Conservation (phyloP, 2,329 filamentous ascomycete genomes). For the Xylariaceae sp. region DNA sequence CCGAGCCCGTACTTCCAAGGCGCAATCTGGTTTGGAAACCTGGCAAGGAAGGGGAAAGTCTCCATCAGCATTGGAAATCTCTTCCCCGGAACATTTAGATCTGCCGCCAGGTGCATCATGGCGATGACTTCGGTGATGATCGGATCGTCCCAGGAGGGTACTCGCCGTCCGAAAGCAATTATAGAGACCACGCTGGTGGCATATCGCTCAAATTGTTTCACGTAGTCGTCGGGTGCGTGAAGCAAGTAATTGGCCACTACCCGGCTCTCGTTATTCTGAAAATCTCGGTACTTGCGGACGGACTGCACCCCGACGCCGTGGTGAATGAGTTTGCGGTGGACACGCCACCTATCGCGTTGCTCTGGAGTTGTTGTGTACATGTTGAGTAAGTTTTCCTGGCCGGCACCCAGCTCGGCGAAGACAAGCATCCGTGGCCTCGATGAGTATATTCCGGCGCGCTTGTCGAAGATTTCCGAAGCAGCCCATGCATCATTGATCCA, state of each 20-base stretch:
- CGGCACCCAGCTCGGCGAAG: conserved; percentile 43
- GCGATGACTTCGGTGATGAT: conserved; percentile 58
- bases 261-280: conserved; percentile 57
- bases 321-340: conserved; percentile 49
- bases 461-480: conserved; percentile 53
- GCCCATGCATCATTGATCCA: conserved; percentile 48
- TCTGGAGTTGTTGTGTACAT: conserved; percentile 38
- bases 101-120: conserved; percentile 54
- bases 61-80: conserved; percentile 55
- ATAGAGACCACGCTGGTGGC: conserved; percentile 52
- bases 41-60: conserved; percentile 48
- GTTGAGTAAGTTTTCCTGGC: conserved; percentile 41
- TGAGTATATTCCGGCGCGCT: conserved; percentile 48
- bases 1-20: conserved; percentile 49
- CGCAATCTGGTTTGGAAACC: conserved; percentile 44
- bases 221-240: conserved; percentile 41
- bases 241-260: conserved; percentile 50
- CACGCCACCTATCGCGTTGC: conserved; percentile 41
- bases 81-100: conserved; percentile 51
- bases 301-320: conserved; percentile 51
- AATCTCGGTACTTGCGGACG: conserved; percentile 47
- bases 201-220: conserved; percentile 50
- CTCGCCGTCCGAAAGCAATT: conserved; percentile 53
- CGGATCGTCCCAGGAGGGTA: conserved; percentile 47
- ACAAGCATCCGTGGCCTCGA: conserved; percentile 47